A percentile compares a stretch with the other conserved stretches of the same genome.
These are phyloP conservation scores for Phytophthora ramorum DNA, from an alignment of 352 stramenopile species.

Conservation along the genomic window DNA sequence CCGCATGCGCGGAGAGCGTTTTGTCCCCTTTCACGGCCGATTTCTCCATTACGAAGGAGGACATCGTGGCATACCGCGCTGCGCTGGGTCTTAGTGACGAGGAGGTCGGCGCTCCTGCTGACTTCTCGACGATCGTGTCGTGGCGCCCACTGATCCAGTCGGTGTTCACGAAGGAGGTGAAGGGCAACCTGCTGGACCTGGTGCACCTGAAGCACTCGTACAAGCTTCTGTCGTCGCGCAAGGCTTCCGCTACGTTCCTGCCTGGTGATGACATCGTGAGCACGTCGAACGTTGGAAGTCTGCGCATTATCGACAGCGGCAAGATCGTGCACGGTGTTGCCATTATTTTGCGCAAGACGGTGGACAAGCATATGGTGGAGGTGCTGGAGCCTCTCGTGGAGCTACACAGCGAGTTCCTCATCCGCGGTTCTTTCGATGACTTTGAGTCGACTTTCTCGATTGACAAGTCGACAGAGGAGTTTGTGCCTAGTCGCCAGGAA, in stretches of 20 bases:
- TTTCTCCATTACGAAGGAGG: slow-evolving; percentile 64
- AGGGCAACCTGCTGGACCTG: slow-evolving; percentile 82
- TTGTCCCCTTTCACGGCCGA: slow-evolving; percentile 65
- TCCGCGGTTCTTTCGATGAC: slow-evolving; percentile 80
- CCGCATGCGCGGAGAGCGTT: slow-evolving; percentile 68
- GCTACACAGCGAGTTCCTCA: slow-evolving; percentile 86
- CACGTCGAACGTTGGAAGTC: slow-evolving; percentile 68
- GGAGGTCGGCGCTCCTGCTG: slow-evolving; percentile 51
- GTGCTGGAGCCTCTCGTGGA: slow-evolving; percentile 73
- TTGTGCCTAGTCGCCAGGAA: slow-evolving; percentile 46
- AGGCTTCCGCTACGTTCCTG: slow-evolving; percentile 51
- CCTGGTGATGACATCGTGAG: slow-evolving; percentile 78
- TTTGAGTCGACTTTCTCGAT: slow-evolving; percentile 80
- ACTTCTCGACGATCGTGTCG: slow-evolving; percentile 82
- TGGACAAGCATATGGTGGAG: slow-evolving; percentile 56
- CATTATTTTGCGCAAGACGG: slow-evolving; percentile 67
- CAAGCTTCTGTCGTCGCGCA: slow-evolving; percentile 63
- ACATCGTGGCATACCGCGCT: slow-evolving; percentile 69
- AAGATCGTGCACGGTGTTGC: slow-evolving; percentile 82
- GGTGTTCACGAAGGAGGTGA: slow-evolving; percentile 84
- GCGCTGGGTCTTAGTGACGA: slow-evolving; percentile 51
- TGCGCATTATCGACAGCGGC: slow-evolving; percentile 80
- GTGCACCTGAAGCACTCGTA: slow-evolving; percentile 90
- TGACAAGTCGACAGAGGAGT: slow-evolving; percentile 47
- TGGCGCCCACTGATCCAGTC: slow-evolving; percentile 88